These are phyloP conservation scores for Pouteria campechiana DNA, from an alignment of 179 eudicot genomes.

Conservation along the genomic window DNA sequence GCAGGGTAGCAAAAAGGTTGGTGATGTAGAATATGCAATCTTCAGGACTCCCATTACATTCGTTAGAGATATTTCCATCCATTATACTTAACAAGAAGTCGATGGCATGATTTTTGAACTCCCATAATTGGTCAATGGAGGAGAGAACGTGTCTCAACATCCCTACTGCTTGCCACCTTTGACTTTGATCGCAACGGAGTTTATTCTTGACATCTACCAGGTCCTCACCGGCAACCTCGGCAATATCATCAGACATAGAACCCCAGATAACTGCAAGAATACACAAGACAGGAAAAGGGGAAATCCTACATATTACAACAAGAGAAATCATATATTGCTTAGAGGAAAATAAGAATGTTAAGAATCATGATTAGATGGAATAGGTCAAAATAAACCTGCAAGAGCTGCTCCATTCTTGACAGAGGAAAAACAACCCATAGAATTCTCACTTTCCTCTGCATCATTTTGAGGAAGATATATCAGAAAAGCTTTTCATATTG, in stretches of 20 bases:
- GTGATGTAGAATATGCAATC: constrained; percentile 31
- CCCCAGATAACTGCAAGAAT: constrained; percentile 70
- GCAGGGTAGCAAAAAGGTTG: constrained; percentile 44
- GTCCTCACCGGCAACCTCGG: constrained; percentile 50
- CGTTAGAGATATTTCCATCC: constrained; percentile 24
- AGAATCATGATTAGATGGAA: neutral
- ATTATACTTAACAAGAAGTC: constrained; percentile 50
- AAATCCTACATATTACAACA: too few relatives aligned
- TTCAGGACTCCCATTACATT: constrained; percentile 16
- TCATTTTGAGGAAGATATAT: neutral
- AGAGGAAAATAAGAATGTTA: neutral
- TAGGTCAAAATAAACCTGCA: constrained; percentile 59
- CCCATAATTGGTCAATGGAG: constrained; percentile 45
- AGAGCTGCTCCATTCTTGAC: constrained; percentile 76
- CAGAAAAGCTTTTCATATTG: too few relatives aligned
- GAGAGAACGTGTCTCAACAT: constrained; percentile 43
- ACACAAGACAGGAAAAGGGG: neutral
- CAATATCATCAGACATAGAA: constrained; percentile 36
- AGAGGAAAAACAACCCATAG: constrained; percentile 45
- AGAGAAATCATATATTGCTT: too few relatives aligned
- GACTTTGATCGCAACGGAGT: constrained; percentile 38
- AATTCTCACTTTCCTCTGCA: constrained; percentile 47
- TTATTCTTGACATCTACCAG: constrained; percentile 32
- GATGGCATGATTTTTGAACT: constrained; percentile 49
- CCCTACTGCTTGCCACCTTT: constrained; percentile 72